Conservation (phyloP, 331 rosid genomes). For the Arachis monticola region DNA sequence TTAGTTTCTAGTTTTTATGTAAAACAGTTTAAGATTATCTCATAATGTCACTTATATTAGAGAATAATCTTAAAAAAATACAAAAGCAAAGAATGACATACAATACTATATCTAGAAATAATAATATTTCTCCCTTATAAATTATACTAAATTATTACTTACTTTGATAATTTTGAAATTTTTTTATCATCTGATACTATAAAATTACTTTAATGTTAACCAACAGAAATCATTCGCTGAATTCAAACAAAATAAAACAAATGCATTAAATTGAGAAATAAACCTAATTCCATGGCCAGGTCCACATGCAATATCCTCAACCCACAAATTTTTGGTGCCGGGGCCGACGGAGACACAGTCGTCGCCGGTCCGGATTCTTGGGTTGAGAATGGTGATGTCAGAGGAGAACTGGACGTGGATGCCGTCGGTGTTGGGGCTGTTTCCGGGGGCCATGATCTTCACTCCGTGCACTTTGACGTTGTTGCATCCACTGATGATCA, state of each 20-base stretch:
- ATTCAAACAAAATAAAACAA: neutral
- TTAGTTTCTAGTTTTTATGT: too few relatives aligned
- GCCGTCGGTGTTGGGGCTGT: conserved; percentile 57
- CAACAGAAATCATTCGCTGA: neutral
- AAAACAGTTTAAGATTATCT: too few relatives aligned
- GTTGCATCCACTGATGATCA: conserved; percentile 46
- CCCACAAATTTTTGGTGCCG: conserved; percentile 50
- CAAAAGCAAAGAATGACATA: too few relatives aligned
- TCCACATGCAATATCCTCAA: conserved; percentile 58
- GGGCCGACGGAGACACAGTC: conserved; percentile 70
- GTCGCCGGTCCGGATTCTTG: conserved; percentile 60
- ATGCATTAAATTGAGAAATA: neutral
- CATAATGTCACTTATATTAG: too few relatives aligned
- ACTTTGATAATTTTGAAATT: too few relatives aligned
- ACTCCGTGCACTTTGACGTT: conserved; percentile 47
- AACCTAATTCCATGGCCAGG: conserved; percentile 76
- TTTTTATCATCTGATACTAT: too few relatives aligned
- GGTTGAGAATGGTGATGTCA: conserved; percentile 45
- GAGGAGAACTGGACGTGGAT: conserved; percentile 50
- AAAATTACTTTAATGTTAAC: neutral
- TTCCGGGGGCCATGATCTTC: conserved; percentile 26
- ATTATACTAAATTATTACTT: too few relatives aligned
- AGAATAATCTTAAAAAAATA: too few relatives aligned
- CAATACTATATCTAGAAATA: too few relatives aligned
- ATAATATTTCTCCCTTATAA: too few relatives aligned